Conservation (phyloP, 2,329 filamentous ascomycete genomes). For the Claviceps sp. region DNA sequence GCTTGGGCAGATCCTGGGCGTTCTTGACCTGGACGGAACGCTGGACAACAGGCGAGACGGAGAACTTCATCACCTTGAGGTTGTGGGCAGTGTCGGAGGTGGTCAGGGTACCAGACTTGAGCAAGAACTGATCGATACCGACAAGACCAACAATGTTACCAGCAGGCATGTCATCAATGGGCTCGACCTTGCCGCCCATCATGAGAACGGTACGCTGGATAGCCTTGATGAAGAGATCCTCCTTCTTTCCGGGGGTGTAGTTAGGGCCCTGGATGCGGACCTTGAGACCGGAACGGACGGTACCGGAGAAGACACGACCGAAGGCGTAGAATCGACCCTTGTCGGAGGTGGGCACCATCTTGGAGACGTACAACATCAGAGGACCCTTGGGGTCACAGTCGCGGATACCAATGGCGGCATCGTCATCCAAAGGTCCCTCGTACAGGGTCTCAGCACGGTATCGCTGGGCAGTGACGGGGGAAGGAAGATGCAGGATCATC, state of each 20-base stretch:
- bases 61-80: slow-evolving; percentile 99
- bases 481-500: slow-evolving; percentile 99
- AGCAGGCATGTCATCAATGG: slow-evolving; percentile 96
- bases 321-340: slow-evolving; percentile 99
- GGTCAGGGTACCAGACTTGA: slow-evolving; percentile 99
- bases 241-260: slow-evolving; percentile 97
- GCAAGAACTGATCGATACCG: slow-evolving; percentile 99
- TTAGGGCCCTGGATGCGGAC: slow-evolving; percentile 99
- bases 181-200: slow-evolving; percentile 99
- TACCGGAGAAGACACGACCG: slow-evolving; percentile 99
- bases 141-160: slow-evolving; percentile 99
- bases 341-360: slow-evolving; percentile 99
- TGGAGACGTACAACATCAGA: slow-evolving; percentile 99
- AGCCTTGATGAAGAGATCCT: slow-evolving; percentile 97
- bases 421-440: slow-evolving; percentile 90
- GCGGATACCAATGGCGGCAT: slow-evolving; percentile 88
- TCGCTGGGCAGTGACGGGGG: slow-evolving; percentile 85
- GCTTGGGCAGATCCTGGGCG: slow-evolving; percentile 97
- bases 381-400: slow-evolving; percentile 96
- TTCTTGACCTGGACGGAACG: slow-evolving; percentile 99
- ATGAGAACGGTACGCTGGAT: slow-evolving; percentile 99
- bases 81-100: slow-evolving; percentile 97
- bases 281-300: slow-evolving; percentile 93
- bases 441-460: slow-evolving; percentile 99
- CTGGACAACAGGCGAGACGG: slow-evolving; percentile 95